Evolutionary conservation across 2,329 filamentous ascomycete genomes (phyloP), one percentile per base, ranked within the genome.

Genomic region (Nemania serpens): DNA sequence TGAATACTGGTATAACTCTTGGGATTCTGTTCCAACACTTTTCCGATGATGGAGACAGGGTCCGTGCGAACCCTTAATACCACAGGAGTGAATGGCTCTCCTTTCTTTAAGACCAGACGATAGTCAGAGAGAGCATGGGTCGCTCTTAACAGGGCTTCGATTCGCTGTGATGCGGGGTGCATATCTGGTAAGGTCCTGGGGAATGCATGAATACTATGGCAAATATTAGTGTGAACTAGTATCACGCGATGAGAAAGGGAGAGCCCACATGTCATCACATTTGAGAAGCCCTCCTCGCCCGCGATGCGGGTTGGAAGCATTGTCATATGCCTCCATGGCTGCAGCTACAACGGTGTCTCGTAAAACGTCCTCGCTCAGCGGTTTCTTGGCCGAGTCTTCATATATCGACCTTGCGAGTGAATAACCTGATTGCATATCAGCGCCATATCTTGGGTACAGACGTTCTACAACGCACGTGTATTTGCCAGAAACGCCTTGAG

Each of bases 281-380:
- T 87, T 91, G 75, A 91, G 91, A 69, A 95, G 81, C 0, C 89
- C 89, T 15, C 91, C 91, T 66, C 91, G 82, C 1, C 84, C 90
- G 57, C 86, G 85, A 68, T 94, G 93, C 0, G 90, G 89, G 69
- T 95, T 95, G 20, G 89, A 91, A 2, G 91, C 91, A 70, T 91
- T 91, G 70, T 95, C 91, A 70, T 93, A 95, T 3, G 88, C 84
- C 55, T 84, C 81, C 77, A 93, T 83, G 1, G 88, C 88, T 48
- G 86, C 81, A 1, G 80, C 79, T 43, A 90, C 77, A 9, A 92
- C 78, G 1, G 86, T 84, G 4, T 85, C 81, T 69, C 86, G 84
- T 1, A 91, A 75, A 6, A 81, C 73, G 2, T 81, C 74, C 2
- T 72, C 69, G 2, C 81, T 69, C 2, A 91, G 77, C 4, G 83